Conservation (phyloP, 2,329 filamentous ascomycete genomes). For the Apiospora aurea region DNA sequence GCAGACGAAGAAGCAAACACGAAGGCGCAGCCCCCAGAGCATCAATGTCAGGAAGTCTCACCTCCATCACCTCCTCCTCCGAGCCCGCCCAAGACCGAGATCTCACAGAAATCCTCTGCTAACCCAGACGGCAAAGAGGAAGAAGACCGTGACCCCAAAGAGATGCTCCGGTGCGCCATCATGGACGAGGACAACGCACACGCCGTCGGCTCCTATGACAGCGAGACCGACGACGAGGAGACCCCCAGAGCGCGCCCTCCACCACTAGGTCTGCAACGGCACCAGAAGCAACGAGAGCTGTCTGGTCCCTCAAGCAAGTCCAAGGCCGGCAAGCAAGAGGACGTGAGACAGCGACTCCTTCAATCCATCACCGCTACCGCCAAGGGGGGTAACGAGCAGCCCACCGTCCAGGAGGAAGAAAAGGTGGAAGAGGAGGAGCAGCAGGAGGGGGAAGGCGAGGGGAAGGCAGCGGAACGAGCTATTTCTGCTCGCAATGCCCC, state of each 20-base stretch:
- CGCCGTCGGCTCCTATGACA: neutral
- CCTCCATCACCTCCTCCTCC: neutral
- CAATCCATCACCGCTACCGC: too few relatives aligned
- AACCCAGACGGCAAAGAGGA: neutral
- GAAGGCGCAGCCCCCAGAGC: neutral
- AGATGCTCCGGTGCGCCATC: neutral
- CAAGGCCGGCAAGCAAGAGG: neutral
- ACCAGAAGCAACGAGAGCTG: neutral
- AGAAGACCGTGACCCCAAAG: neutral
- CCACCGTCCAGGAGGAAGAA: neutral
- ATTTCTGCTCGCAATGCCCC: neutral
- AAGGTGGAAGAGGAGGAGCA: neutral
- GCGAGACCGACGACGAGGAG: neutral
- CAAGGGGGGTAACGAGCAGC: neutral
- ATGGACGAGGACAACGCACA: neutral
- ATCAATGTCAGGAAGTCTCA: neutral
- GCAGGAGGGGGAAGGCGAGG: neutral
- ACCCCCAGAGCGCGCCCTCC: neutral
- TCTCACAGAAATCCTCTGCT: neutral
- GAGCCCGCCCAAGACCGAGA: too few relatives aligned
- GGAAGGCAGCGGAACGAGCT: neutral
- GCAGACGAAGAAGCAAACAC: too few relatives aligned
- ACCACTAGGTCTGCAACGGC: neutral
- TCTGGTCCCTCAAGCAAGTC: neutral
- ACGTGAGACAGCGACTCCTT: neutral